A percentile compares a stretch with the other conserved stretches of the same genome.
Evolutionary conservation across 1,284 basidiomycete species (phyloP).

Genomic region (Hortiboletus rubellus): DNA sequence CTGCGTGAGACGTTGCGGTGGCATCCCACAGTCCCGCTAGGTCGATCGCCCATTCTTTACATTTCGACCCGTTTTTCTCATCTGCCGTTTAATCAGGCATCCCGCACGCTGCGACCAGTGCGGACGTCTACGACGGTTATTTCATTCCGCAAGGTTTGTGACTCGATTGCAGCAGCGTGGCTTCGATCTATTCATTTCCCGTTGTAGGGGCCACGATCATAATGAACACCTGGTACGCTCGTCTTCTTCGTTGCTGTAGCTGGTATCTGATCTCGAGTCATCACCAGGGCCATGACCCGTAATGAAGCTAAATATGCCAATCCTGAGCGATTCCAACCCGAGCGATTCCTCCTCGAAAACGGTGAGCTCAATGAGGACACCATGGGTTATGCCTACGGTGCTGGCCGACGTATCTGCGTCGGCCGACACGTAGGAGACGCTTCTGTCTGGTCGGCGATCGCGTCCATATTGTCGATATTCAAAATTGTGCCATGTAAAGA

Average conservation of each 20-base stretch:
- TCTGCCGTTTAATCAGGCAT: slow-evolving; percentile 20
- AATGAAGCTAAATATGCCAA: slow-evolving; percentile 32
- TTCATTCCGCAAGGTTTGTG: slow-evolving; percentile 34
- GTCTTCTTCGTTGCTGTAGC: not conserved
- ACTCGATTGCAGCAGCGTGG: not conserved
- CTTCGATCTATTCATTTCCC: not conserved
- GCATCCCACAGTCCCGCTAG: slow-evolving; percentile 29
- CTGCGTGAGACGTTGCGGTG: slow-evolving; percentile 33
- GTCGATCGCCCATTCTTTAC: slow-evolving; percentile 5
- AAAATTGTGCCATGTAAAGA: slow-evolving; percentile 30
- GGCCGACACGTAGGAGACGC: slow-evolving; percentile 36
- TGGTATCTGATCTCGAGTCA: not conserved
- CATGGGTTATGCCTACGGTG: slow-evolving; percentile 24
- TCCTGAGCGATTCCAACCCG: slow-evolving; percentile 29
- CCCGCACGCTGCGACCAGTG: slow-evolving; percentile 27
- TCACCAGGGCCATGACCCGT: slow-evolving; percentile 29
- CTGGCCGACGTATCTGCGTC: slow-evolving; percentile 34
- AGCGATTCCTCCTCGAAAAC: slow-evolving; percentile 26
- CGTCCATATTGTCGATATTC: slow-evolving; percentile 33
- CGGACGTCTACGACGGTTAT: slow-evolving; percentile 31
- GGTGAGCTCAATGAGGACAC: slow-evolving; percentile 26
- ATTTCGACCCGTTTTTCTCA: not conserved
- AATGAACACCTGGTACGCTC: slow-evolving; percentile 28
- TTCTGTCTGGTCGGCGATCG: slow-evolving; percentile 36
- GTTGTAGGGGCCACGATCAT: slow-evolving; percentile 30